Evolutionary conservation across 2,329 filamentous ascomycete genomes (phyloP).

Genomic region (Emergomyces africanus): DNA sequence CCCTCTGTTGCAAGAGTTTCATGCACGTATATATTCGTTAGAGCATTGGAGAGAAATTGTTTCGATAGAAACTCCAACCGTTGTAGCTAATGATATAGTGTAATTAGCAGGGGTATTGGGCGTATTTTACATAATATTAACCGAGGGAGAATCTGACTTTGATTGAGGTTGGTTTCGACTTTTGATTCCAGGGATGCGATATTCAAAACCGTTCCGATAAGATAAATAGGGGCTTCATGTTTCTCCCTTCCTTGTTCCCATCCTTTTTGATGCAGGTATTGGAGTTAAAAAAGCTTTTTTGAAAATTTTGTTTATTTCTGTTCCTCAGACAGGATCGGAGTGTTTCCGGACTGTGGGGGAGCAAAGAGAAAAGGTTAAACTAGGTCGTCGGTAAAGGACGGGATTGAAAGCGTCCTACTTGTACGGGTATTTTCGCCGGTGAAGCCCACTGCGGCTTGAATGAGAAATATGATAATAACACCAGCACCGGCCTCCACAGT

Average conservation of each 20-base stretch:
- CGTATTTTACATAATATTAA: background rate
- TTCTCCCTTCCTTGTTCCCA: no score
- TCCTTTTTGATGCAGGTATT: background rate
- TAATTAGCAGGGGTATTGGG: background rate
- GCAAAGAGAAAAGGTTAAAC: background rate
- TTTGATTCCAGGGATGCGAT: background rate
- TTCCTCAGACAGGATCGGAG: no score
- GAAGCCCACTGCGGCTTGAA: background rate
- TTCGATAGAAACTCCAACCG: background rate
- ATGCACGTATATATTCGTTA: background rate
- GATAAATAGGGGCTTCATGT: no score
- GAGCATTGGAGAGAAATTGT: background rate
- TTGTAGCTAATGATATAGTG: background rate
- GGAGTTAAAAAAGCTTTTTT: no score
- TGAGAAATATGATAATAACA: background rate
- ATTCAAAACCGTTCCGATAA: background rate
- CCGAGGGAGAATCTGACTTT: background rate
- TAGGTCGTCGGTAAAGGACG: background rate
- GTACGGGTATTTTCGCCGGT: background rate
- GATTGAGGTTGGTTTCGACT: background rate
- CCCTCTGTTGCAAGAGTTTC: background rate
- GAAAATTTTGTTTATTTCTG: no score
- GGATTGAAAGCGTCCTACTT: background rate
- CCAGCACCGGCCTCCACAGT: slow-evolving; percentile 25
- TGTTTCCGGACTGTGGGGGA: background rate